These are phyloP conservation scores for Mycena crocata DNA, from an alignment of 768 basidiomycete species.

Conservation along the genomic window DNA sequence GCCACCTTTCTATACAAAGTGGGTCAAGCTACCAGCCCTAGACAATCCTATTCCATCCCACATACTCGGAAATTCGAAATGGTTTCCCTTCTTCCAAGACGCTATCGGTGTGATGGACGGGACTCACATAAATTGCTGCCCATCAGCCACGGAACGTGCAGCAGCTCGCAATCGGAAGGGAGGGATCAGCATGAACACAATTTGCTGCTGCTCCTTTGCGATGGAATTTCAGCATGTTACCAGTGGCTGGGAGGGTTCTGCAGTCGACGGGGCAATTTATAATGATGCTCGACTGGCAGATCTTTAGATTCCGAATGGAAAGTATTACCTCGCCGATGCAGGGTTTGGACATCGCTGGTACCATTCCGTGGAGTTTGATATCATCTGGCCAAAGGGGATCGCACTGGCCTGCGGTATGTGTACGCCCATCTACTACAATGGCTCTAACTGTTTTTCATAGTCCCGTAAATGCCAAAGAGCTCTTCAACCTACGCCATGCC, in stretches of 20 bases:
- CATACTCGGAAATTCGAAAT: constrained; percentile 43
- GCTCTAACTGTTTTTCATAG: constrained; percentile 25
- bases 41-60: constrained; percentile 33
- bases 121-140: constrained; percentile 41
- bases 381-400: constrained; percentile 40
- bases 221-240: constrained; percentile 37
- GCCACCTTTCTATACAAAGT: constrained; percentile 1
- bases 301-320: constrained; percentile 14
- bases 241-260: constrained; percentile 40
- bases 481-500: constrained; percentile 51
- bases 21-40: not conserved
- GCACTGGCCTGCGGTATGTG: constrained; percentile 7
- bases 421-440: not conserved
- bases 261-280: constrained; percentile 30
- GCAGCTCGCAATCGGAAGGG: constrained; percentile 39
- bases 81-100: constrained; percentile 47
- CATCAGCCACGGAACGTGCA: constrained; percentile 28
- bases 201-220: constrained; percentile 38
- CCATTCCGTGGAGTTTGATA: constrained; percentile 39
- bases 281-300: constrained; percentile 28
- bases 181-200: constrained; percentile 39
- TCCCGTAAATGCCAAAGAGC: constrained; percentile 45
- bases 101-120: constrained; percentile 50
- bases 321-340: constrained; percentile 37
- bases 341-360: constrained; percentile 34